phyloP scores from a whole-genome alignment of 345 rosid genomes.

The Viola odorata region DNA sequence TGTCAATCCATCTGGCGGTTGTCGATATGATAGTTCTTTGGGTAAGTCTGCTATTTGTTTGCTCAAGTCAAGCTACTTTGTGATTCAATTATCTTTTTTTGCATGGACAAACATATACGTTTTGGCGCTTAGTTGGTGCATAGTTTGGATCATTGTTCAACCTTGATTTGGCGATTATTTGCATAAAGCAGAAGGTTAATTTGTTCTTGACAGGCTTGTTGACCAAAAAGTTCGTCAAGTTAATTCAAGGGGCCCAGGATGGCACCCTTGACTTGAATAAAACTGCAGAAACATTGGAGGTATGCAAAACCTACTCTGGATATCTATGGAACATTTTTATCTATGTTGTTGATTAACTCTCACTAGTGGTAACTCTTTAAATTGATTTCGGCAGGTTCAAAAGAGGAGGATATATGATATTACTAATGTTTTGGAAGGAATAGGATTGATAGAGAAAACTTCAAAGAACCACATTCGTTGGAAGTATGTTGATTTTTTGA shows the following conservation, averaged over 20 bases:
- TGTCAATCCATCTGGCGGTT: constrained; percentile 29
- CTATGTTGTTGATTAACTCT: background rate
- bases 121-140: background rate
- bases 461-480: constrained; percentile 73
- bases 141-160: background rate
- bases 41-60: constrained; percentile 17
- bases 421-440: constrained; percentile 83
- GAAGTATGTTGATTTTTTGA: constrained; percentile 40
- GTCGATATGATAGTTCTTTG: constrained; percentile 67
- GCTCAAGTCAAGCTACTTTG: background rate
- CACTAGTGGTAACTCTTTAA: background rate
- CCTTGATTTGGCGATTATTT: background rate
- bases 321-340: background rate
- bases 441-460: constrained; percentile 74
- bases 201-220: constrained; percentile 43
- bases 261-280: constrained; percentile 71
- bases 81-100: constrained; percentile 1
- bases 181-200: background rate
- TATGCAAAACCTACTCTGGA: constrained; percentile 14
- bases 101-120: background rate
- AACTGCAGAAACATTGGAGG: constrained; percentile 68
- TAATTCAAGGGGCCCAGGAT: constrained; percentile 64
- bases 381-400: constrained; percentile 50
- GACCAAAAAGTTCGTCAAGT: constrained; percentile 58
- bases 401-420: constrained; percentile 87